These are phyloP conservation scores for Apiospora sp. DNA, from an alignment of 2,329 filamentous ascomycete genomes.

Conservation along the genomic window DNA sequence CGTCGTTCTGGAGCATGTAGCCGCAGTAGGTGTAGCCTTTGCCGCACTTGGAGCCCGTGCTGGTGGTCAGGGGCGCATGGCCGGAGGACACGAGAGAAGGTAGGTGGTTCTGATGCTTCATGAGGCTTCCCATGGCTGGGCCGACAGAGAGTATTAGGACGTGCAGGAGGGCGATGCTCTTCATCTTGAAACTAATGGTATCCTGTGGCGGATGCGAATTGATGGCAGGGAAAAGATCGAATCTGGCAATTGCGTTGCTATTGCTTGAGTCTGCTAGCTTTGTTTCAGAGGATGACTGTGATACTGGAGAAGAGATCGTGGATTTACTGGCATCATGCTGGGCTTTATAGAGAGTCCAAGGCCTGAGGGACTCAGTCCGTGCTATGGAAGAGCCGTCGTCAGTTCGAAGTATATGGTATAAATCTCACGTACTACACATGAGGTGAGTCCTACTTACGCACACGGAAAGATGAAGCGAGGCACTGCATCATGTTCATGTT, in stretches of 20 bases:
- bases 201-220: not conserved
- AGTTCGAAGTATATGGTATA: not conserved
- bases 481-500: not conserved
- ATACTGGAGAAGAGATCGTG: too few relatives aligned
- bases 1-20: conserved; percentile 38
- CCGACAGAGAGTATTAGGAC: not conserved
- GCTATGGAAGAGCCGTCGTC: not conserved
- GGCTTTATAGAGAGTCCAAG: not conserved
- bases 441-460: not conserved
- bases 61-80: conserved; percentile 6
- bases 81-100: conserved; percentile 22
- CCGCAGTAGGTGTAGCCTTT: conserved; percentile 45
- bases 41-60: conserved; percentile 37
- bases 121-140: not conserved
- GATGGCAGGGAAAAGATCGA: too few relatives aligned
- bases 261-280: not conserved
- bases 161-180: not conserved
- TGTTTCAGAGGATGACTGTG: not conserved
- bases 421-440: not conserved
- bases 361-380: not conserved
- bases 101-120: not conserved
- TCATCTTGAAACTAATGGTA: not conserved
- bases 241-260: too few relatives aligned
- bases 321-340: too few relatives aligned
- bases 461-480: not conserved